Evolutionary conservation across 2,329 filamentous ascomycete species (phyloP).

Genomic region (Trichoderma citrinoviride): DNA sequence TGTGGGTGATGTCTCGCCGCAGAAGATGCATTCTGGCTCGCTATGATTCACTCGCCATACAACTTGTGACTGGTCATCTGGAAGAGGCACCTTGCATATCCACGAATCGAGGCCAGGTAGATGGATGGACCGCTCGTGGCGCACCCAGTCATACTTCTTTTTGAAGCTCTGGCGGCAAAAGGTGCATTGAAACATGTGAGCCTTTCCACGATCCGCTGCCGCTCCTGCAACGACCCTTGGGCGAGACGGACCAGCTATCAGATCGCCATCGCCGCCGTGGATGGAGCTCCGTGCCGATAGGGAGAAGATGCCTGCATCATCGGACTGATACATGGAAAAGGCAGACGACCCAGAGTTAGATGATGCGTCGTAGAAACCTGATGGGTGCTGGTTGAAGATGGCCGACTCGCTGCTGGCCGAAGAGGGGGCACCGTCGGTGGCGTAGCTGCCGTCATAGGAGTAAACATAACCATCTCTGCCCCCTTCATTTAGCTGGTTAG

Average conservation of each 20-base stretch:
- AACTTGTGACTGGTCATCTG: conserved; percentile 39
- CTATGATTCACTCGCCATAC: conserved; percentile 49
- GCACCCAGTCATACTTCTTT: conserved; percentile 43
- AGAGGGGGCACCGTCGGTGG: conserved; percentile 32
- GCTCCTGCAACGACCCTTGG: conserved; percentile 20
- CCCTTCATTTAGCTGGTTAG: not conserved
- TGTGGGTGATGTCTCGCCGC: conserved; percentile 35
- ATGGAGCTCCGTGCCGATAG: conserved; percentile 24
- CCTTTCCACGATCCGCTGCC: conserved; percentile 23
- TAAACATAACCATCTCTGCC: not conserved
- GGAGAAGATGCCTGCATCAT: conserved; percentile 22
- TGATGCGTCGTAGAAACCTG: conserved; percentile 26
- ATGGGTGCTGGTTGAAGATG: conserved; percentile 23
- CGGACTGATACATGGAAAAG: conserved; percentile 26
- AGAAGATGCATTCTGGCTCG: conserved; percentile 42
- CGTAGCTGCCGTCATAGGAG: conserved; percentile 8
- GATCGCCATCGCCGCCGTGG: not conserved
- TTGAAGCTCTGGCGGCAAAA: conserved; percentile 40
- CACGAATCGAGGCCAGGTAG: conserved; percentile 43
- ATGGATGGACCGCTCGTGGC: conserved; percentile 52
- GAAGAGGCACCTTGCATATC: conserved; percentile 48
- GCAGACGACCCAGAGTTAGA: conserved; percentile 32
- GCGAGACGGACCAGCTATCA: conserved; percentile 25
- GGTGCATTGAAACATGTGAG: conserved; percentile 37
- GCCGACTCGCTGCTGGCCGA: conserved; percentile 34